These are phyloP conservation scores for Ailanthus altissimus DNA, from an alignment of 345 rosid genomes.

Conservation along the genomic window DNA sequence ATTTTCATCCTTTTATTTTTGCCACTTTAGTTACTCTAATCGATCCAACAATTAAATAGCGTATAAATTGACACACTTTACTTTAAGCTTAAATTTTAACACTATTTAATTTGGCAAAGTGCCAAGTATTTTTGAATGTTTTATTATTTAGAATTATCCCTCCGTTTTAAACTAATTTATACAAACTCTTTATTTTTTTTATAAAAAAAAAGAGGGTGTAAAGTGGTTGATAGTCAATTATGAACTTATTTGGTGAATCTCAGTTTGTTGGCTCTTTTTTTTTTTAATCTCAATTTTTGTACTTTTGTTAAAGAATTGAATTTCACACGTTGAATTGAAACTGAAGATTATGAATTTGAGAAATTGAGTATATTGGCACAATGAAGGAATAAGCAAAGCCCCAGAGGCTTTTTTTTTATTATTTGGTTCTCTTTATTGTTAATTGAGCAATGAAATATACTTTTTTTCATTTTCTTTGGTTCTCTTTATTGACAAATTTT, in stretches of 20 bases:
- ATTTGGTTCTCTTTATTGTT: background rate
- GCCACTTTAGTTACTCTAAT: too few relatives aligned
- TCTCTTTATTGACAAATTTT: background rate
- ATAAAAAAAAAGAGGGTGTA: too few relatives aligned
- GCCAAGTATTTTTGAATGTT: too few relatives aligned
- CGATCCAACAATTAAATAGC: too few relatives aligned
- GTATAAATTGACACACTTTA: too few relatives aligned
- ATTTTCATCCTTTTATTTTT: too few relatives aligned
- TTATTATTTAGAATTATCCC: too few relatives aligned
- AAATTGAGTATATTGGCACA: background rate
- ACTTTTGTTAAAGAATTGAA: background rate
- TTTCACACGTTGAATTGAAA: background rate
- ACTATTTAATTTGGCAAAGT: too few relatives aligned
- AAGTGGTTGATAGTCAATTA: background rate
- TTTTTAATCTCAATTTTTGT: background rate
- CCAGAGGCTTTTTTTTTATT: background rate
- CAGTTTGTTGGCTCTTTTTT: background rate
- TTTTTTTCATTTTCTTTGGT: background rate
- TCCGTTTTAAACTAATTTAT: too few relatives aligned
- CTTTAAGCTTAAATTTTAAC: too few relatives aligned
- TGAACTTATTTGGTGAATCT: constrained; percentile 7
- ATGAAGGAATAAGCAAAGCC: background rate
- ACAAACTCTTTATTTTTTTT: too few relatives aligned
- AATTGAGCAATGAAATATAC: background rate
- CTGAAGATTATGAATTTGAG: background rate